Evolutionary conservation across 148 eudicot species (phyloP).

Genomic region (Chenopodium berlandieri): DNA sequence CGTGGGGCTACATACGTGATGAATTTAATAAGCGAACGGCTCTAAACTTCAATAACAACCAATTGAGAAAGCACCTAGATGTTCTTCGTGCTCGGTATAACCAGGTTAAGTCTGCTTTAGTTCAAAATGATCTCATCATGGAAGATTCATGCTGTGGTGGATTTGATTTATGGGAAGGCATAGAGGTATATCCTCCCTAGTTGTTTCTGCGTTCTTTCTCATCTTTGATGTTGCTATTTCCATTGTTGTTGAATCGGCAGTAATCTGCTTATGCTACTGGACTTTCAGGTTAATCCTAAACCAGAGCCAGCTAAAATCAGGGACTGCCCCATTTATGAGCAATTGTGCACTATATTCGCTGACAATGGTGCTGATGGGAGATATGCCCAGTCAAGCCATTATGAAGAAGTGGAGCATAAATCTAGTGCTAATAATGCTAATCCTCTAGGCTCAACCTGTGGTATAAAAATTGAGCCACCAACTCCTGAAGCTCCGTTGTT

Average conservation of each 20-base stretch:
- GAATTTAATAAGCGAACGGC: slow-evolving; percentile 56
- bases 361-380: slow-evolving; percentile 63
- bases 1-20: slow-evolving; percentile 69
- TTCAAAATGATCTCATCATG: slow-evolving; percentile 48
- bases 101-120: slow-evolving; percentile 51
- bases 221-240: not conserved
- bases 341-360: slow-evolving; percentile 66
- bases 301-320: slow-evolving; percentile 52
- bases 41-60: slow-evolving; percentile 74
- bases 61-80: slow-evolving; percentile 78
- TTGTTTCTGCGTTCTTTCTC: not conserved
- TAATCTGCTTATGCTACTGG: not conserved
- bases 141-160: slow-evolving; percentile 63
- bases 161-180: slow-evolving; percentile 67
- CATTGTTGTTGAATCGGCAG: not conserved
- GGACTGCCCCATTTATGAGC: slow-evolving; percentile 76
- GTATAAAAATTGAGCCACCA: slow-evolving; percentile 33
- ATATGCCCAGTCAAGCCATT: slow-evolving; percentile 89
- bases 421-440: slow-evolving; percentile 19
- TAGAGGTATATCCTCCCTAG: slow-evolving; percentile 40
- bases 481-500: slow-evolving; percentile 35
- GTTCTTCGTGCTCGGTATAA: slow-evolving; percentile 73
- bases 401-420: slow-evolving; percentile 48
- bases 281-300: slow-evolving; percentile 47
- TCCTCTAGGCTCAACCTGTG: slow-evolving; percentile 8